Conservation (phyloP, 2,329 filamentous ascomycete species). For the Hirsutella minnesotensis region DNA sequence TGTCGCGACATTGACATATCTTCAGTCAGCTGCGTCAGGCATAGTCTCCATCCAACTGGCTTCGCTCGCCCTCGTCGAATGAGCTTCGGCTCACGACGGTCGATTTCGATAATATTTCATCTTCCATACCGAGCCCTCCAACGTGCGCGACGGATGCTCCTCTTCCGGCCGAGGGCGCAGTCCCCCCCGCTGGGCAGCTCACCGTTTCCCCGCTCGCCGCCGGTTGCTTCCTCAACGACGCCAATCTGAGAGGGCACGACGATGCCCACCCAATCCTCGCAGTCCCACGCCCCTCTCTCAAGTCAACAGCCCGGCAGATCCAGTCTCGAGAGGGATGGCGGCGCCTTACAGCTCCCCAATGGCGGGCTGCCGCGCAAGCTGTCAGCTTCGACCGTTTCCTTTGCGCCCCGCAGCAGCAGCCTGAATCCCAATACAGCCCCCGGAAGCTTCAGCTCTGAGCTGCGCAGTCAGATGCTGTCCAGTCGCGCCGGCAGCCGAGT, state of each 20-base stretch:
- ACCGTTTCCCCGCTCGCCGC: conserved; percentile 20
- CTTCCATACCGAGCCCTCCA: conserved; percentile 2
- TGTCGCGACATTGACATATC: too few species aligned
- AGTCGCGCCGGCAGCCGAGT: conserved; percentile 23
- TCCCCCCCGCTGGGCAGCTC: conserved; percentile 25
- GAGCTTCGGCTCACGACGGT: background rate
- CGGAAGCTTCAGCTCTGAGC: conserved; percentile 82
- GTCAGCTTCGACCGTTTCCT: conserved; percentile 45
- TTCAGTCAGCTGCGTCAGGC: background rate
- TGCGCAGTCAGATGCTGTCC: conserved; percentile 55
- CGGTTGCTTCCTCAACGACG: conserved; percentile 16
- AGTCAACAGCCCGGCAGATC: conserved; percentile 19
- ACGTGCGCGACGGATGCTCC: conserved; percentile 23
- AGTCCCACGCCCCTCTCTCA: conserved; percentile 22
- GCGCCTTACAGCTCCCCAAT: conserved; percentile 36
- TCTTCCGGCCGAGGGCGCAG: conserved; percentile 21
- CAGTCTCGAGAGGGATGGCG: conserved; percentile 45
- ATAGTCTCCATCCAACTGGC: background rate
- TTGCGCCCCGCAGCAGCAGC: conserved; percentile 55
- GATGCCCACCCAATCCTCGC: conserved; percentile 23
- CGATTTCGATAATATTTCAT: background rate
- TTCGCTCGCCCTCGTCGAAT: background rate
- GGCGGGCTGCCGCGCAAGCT: conserved; percentile 31
- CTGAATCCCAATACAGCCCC: conserved; percentile 59
- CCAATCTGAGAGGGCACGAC: conserved; percentile 19